Evolutionary conservation across 2,329 filamentous ascomycete species (phyloP), one percentile per base, ranked within the genome.

Genomic region (Colletotrichum scovillei): DNA sequence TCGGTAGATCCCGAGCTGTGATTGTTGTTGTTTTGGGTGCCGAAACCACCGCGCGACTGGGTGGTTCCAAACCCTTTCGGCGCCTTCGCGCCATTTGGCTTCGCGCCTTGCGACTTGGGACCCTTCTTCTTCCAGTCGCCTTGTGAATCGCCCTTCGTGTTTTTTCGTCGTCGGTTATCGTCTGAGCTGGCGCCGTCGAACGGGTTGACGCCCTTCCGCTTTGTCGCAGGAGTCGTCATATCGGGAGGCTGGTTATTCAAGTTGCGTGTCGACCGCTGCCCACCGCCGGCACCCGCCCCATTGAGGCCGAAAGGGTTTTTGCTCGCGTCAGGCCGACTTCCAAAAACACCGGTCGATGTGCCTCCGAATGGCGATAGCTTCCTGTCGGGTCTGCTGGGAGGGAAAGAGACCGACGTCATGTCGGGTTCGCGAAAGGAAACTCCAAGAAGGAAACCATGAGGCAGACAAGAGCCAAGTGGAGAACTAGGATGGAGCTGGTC

Each of bases 241-340:
- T 80, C 76, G 63, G 67, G 75, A 38, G 78, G 74, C 46, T 76
- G 77, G 28, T 76, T 76, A 56, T 75, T 73, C 60, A 73, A 74
- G 52, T 75, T 78, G 67, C 79, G 77, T 62, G 79, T 80, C 49
- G 75, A 67, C 70, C 75, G 72, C 67, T 76, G 78, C 52, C 77
- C 76, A 72, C 77, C 77, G 74, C 78, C 74, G 71, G 78, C 77
- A 72, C 78, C 75, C 74, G 79, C 78, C 76, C 77, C 77, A 78
- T 78, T 78, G 75, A 78, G 63, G 71, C 79, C 81, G 76, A 81
- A 83, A 74, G 80, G 26, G 63, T 72, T 32, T 22, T 72, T 38
- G 28, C 22, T 26, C 62, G 26, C 49, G 63, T 53, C 16, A 49
- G 58, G 55, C 46, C 49, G 57, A 24, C 57, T 30, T 63, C 63